These are phyloP conservation scores for Sanguinoderma infundibulare DNA, from an alignment of 1,284 basidiomycete species.

Conservation along the genomic window DNA sequence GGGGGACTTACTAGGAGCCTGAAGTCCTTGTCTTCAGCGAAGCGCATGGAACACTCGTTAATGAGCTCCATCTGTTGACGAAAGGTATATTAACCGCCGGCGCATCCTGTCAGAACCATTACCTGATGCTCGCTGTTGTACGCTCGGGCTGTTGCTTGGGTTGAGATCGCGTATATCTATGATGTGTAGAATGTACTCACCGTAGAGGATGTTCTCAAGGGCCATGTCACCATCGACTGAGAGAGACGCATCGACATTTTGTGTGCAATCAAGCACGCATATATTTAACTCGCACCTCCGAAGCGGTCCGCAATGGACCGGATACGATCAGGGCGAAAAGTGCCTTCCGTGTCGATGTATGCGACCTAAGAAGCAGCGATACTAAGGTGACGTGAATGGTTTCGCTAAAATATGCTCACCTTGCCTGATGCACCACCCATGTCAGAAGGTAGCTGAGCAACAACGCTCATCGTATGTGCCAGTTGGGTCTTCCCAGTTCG, in stretches of 20 bases:
- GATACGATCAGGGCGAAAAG: conserved; percentile 92
- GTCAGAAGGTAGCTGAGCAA: conserved; percentile 86
- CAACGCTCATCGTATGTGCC: conserved; percentile 90
- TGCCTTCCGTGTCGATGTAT: conserved; percentile 94
- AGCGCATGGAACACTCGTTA: conserved; percentile 82
- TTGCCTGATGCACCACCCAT: conserved; percentile 91
- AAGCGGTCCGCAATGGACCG: conserved; percentile 89
- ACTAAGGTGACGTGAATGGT: neutral
- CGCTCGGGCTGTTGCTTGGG: conserved; percentile 59
- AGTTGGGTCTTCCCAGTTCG: conserved; percentile 91
- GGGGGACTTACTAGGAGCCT: conserved; percentile 60
- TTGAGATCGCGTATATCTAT: neutral
- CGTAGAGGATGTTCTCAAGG: conserved; percentile 86
- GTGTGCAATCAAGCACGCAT: neutral
- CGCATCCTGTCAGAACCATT: neutral
- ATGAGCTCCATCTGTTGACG: conserved; percentile 78
- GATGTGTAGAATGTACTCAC: conserved; percentile 39
- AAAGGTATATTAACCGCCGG: too few species aligned
- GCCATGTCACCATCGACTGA: conserved; percentile 83
- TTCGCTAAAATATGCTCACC: conserved; percentile 39
- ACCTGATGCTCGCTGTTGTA: conserved; percentile 91
- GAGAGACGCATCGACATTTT: neutral
- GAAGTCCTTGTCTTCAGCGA: conserved; percentile 84
- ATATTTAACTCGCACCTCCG: conserved; percentile 41
- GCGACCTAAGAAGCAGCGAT: conserved; percentile 64